Evolutionary conservation across 2,329 filamentous ascomycete species (phyloP).

Genomic region (Cladosporium cucumerinum): DNA sequence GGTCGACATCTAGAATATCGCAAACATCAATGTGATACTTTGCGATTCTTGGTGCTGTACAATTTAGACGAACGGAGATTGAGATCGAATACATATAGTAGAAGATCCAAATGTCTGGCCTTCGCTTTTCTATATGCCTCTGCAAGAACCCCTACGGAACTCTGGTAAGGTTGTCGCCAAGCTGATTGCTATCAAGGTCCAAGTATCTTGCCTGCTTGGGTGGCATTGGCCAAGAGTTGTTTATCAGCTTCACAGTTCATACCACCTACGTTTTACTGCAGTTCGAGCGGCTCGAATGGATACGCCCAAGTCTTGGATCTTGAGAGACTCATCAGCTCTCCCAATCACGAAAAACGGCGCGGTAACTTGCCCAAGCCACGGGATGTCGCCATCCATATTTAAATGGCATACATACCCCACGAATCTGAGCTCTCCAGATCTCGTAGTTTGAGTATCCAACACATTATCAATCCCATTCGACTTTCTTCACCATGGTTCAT

Average conservation of each 20-base stretch:
- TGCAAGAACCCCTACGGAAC: background rate
- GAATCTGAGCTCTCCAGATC: background rate
- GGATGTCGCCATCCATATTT: background rate
- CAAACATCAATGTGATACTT: background rate
- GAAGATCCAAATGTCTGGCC: background rate
- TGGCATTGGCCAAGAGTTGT: constrained; percentile 10
- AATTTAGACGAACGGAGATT: background rate
- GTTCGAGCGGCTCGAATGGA: background rate
- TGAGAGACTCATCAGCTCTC: background rate
- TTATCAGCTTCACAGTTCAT: background rate
- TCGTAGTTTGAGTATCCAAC: background rate
- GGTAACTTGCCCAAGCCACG: background rate
- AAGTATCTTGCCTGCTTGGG: constrained; percentile 3
- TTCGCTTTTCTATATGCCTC: background rate
- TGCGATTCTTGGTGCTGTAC: background rate
- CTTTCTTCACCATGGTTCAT: constrained; percentile 16
- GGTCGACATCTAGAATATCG: background rate
- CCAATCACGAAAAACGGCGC: background rate
- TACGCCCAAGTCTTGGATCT: constrained; percentile 2
- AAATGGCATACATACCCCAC: background rate
- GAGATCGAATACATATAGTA: background rate
- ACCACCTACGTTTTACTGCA: background rate
- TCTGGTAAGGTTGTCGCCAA: constrained; percentile 9
- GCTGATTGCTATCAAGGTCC: constrained; percentile 1
- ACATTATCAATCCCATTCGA: background rate